Percentiles rank a stretch among this genome's conserved stretches.
Conservation (phyloP, 352 stramenopile genomes). For the Phytopythium boreale region DNA sequence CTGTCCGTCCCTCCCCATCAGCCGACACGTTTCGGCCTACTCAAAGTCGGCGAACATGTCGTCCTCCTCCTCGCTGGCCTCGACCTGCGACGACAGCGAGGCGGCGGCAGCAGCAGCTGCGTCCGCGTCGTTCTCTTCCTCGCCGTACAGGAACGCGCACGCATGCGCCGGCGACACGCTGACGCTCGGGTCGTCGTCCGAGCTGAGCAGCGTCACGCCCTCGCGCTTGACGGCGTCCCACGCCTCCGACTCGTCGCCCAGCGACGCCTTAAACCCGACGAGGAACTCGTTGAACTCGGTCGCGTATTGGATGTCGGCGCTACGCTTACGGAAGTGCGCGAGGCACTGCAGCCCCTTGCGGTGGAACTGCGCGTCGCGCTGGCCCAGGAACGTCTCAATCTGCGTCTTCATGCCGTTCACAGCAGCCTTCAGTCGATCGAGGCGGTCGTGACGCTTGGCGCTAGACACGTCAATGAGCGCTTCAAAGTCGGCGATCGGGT, state of each 20-base stretch:
- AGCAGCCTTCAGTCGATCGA: constrained; percentile 34
- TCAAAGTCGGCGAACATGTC: constrained; percentile 86
- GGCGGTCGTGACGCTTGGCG: constrained; percentile 33
- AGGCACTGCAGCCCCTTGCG: constrained; percentile 72
- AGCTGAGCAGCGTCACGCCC: constrained; percentile 54
- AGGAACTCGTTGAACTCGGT: constrained; percentile 76
- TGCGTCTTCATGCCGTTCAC: constrained; percentile 69
- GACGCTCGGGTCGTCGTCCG: constrained; percentile 52
- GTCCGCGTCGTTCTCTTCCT: constrained; percentile 41
- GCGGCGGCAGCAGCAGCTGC: constrained; percentile 32
- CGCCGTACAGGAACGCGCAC: constrained; percentile 58
- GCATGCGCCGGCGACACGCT: constrained; percentile 45
- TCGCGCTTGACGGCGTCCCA: constrained; percentile 60
- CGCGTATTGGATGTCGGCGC: constrained; percentile 68
- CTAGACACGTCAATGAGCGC: constrained; percentile 46
- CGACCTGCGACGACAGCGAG: constrained; percentile 56
- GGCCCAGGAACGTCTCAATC: constrained; percentile 59
- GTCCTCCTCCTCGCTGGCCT: constrained; percentile 65
- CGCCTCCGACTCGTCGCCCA: constrained; percentile 41
- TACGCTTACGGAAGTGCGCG: constrained; percentile 65
- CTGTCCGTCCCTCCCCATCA: not conserved
- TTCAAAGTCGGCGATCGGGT: constrained; percentile 82
- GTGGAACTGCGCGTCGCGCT: constrained; percentile 46
- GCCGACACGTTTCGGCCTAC: constrained; percentile 19
- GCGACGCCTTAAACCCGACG: constrained; percentile 38